phyloP scores from a whole-genome alignment of 78 protist species.

The Protostelium mycophagum region DNA sequence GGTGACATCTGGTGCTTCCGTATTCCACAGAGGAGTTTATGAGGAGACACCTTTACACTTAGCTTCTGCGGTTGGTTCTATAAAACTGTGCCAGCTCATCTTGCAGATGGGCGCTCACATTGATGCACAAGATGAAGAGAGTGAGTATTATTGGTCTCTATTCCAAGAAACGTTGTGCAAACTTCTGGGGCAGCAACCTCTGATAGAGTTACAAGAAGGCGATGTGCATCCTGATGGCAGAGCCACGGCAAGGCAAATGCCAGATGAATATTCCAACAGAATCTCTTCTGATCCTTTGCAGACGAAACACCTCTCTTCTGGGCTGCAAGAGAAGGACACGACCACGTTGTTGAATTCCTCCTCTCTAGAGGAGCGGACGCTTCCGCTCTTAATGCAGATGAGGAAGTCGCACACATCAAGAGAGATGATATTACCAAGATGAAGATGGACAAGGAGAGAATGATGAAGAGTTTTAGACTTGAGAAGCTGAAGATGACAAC shows the following conservation, averaged over 20 bases:
- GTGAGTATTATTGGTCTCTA: too few species aligned
- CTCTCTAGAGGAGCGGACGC: neutral
- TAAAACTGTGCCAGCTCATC: neutral
- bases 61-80: conserved; percentile 7
- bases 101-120: neutral
- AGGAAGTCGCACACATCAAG: too few species aligned
- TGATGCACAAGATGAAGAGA: neutral
- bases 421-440: too few species aligned
- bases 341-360: neutral
- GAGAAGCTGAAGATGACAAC: too few species aligned
- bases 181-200: too few species aligned
- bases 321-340: neutral
- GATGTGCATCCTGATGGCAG: too few species aligned
- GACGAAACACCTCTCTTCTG: neutral
- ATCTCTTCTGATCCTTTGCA: too few species aligned
- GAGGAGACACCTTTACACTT: conserved; percentile 26
- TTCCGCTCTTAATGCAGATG: neutral
- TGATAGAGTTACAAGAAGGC: too few species aligned
- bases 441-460: too few species aligned
- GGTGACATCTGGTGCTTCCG: neutral
- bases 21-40: neutral
- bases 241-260: neutral
- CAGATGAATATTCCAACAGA: neutral
- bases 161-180: too few species aligned
- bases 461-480: too few species aligned